Base-by-base conservation (phyloP, 768 basidiomycete genomes). In the Multifurca ochricompacta region DNA sequence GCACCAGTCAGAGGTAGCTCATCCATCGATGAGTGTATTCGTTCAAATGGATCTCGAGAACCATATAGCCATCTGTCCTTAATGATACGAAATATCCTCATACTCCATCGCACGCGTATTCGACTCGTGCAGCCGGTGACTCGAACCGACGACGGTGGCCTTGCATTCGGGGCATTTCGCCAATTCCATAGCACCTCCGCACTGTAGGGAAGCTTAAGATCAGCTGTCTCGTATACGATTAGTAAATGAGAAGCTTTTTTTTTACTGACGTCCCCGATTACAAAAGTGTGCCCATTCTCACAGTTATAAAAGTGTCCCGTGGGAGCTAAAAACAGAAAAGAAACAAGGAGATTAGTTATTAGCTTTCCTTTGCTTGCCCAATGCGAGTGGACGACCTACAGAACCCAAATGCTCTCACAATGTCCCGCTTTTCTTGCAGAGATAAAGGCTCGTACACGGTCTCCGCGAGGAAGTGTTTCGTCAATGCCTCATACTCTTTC, bases 121-220 rank as follows among this genome's bases (percentile, higher is more conserved):
- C 3, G 73, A 67, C 0, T 61, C 0, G 21, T 73, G 60, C 14
- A 83, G 58, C 3, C 4, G 55, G 53, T 83, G 79, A 32, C 54
- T 23, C 1, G 49, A 34, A 6, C 83, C 80, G 51, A 81, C 81
- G 49, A 83, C 78, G 0, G 59, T 53, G 4, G 72, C 76, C 16
- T 73, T 71, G 58, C 82, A 84, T 59, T 84, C 82, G 1, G 81
- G 80, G 53, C 83, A 84, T 7, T 30, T 59, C 5, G 74, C 65
- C 1, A 46, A 61, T 60, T 77, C 28, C 70, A 72, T 77, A 0
- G 80, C 80, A 2, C 79, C 79, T n/a, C 80, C 81, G 48, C 80
- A 83, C 79, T 82, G 52, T 6, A 30, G 8, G 31, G 30, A 23
- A 49, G 32, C 6, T 30, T 13, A 23, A 16, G 14, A 25, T 42